Conservation (phyloP, 495 filamentous ascomycete genomes). For the Neurospora cerealis region DNA sequence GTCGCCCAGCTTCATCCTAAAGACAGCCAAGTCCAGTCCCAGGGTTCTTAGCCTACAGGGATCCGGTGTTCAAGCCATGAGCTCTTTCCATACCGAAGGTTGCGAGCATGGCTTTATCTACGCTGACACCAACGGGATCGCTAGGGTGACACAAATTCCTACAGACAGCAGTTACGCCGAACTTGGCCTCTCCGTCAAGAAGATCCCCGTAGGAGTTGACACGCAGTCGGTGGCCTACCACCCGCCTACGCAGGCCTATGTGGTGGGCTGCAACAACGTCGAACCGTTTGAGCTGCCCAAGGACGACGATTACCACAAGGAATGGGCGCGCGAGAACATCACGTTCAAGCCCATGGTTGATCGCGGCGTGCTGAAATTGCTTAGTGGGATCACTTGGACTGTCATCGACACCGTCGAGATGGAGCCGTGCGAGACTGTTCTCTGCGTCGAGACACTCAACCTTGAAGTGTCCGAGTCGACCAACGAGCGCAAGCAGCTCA, state of each 20-base stretch:
- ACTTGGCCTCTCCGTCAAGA: conserved; percentile 58
- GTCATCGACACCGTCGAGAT: conserved; percentile 65
- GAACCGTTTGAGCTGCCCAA: conserved; percentile 73
- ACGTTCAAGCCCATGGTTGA: conserved; percentile 58
- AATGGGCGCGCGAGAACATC: conserved; percentile 60
- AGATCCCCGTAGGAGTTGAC: conserved; percentile 58
- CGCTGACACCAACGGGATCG: conserved; percentile 53
- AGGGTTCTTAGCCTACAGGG: conserved; percentile 62
- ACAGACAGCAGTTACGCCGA: conserved; percentile 52
- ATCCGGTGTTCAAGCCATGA: conserved; percentile 52
- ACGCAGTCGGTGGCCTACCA: conserved; percentile 70
- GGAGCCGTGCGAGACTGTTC: conserved; percentile 62
- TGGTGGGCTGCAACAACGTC: conserved; percentile 55
- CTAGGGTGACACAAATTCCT: conserved; percentile 60
- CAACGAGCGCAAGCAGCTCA: conserved; percentile 68
- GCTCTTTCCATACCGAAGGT: conserved; percentile 59
- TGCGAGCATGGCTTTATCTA: conserved; percentile 77
- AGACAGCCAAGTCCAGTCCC: conserved; percentile 62
- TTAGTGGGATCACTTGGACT: conserved; percentile 65
- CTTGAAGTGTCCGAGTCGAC: conserved; percentile 86
- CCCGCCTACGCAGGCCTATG: conserved; percentile 59
- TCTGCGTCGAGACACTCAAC: conserved; percentile 72
- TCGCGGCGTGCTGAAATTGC: conserved; percentile 58
- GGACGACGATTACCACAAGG: conserved; percentile 70
- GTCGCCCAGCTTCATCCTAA: conserved; percentile 70